A percentile compares a stretch with the other conserved stretches of the same genome.
Conservation (phyloP, 192 early-diverging fungal genomes). For the Borealophlyctis nickersoniae region DNA sequence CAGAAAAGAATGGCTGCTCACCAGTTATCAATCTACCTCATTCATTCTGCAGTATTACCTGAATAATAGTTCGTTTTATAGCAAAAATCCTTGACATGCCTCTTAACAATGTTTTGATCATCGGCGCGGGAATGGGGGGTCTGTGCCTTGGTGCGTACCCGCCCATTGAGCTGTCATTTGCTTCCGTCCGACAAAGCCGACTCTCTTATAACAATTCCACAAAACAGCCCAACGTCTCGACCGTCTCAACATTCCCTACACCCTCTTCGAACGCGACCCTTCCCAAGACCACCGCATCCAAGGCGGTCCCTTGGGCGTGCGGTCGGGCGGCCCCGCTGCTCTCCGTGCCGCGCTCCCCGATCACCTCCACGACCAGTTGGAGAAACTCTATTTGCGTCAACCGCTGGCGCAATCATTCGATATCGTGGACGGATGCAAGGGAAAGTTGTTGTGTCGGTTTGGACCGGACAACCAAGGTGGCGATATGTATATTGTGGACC, state of each 20-base stretch:
- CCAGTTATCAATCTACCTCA: no score
- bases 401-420: not conserved
- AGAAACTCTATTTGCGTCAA: not conserved
- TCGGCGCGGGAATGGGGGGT: not conserved
- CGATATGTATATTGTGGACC: not conserved
- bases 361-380: not conserved
- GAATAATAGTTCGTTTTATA: no score
- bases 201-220: no score
- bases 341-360: not conserved
- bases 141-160: not conserved
- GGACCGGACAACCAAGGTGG: no score
- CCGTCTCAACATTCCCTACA: not conserved
- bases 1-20: no score
- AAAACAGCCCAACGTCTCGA: not conserved
- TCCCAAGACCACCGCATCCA: not conserved
- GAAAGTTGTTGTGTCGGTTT: no score
- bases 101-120: not conserved
- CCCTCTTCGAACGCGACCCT: conserved; percentile 24
- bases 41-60: no score
- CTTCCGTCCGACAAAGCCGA: no score
- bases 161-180: no score
- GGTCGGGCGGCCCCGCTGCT: conserved; percentile 1
- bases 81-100: no score
- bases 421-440: no score
- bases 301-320: conserved; percentile 12